Evolutionary conservation across 495 filamentous ascomycete genomes (phyloP).

Genomic region (Rhypophila decipiens): DNA sequence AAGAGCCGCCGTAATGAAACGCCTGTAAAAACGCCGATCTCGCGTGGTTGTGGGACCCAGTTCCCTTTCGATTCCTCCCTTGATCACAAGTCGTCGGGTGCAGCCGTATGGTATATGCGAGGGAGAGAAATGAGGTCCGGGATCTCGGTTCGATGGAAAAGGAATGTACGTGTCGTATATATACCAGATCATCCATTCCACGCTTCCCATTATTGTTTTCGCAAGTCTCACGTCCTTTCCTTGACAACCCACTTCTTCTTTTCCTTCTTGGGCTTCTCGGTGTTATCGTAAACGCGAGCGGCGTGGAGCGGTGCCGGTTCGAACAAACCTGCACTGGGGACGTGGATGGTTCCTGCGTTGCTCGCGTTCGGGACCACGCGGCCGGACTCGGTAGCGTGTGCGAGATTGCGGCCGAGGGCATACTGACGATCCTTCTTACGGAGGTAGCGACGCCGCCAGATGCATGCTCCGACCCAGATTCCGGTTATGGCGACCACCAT

Average conservation of each 20-base stretch:
- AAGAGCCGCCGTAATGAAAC: no score
- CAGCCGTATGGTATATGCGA: no score
- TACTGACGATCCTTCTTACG: slow-evolving; percentile 45
- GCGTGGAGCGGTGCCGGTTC: slow-evolving; percentile 21
- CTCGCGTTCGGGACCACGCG: slow-evolving; percentile 23
- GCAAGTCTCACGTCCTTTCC: slow-evolving; percentile 25
- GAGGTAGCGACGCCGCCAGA: slow-evolving; percentile 47
- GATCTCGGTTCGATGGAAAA: no score
- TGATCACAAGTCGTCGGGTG: no score
- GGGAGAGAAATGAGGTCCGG: no score
- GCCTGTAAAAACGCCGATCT: no score
- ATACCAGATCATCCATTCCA: no score
- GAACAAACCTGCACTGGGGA: slow-evolving; percentile 26
- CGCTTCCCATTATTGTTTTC: no score
- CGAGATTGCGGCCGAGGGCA: slow-evolving; percentile 36
- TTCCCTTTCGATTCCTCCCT: no score
- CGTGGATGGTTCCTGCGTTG: slow-evolving; percentile 20
- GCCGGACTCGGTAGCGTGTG: slow-evolving; percentile 22
- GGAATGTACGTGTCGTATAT: no score
- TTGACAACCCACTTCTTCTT: slow-evolving; percentile 36
- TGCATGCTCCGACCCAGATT: slow-evolving; percentile 48
- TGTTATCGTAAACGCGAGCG: slow-evolving; percentile 19
- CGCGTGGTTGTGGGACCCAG: no score
- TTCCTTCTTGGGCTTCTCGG: slow-evolving; percentile 22
- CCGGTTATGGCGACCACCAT: slow-evolving; percentile 44